phyloP scores from a whole-genome alignment of 1,284 basidiomycete species.

The Chalciporus piperatoides region DNA sequence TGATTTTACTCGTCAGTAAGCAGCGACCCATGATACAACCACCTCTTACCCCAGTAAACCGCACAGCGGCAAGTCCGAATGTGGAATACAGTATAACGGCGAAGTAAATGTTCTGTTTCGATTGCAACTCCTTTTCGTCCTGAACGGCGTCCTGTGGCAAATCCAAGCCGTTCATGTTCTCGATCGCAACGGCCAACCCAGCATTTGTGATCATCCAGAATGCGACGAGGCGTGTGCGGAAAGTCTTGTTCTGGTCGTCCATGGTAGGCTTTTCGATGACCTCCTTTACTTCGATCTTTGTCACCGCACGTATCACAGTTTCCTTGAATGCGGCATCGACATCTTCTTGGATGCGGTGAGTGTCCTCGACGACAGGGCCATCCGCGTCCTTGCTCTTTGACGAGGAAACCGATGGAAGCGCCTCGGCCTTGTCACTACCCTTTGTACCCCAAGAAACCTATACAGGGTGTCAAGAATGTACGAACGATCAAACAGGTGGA shows the following conservation, averaged over 20 bases:
- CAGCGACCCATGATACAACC: background rate
- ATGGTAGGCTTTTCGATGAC: conserved; percentile 77
- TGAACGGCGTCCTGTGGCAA: conserved; percentile 39
- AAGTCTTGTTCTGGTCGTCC: conserved; percentile 92
- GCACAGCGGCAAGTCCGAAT: conserved; percentile 75
- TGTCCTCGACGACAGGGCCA: conserved; percentile 79
- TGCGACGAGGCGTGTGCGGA: conserved; percentile 85
- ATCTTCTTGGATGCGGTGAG: conserved; percentile 77
- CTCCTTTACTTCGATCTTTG: conserved; percentile 72
- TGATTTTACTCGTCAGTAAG: conserved; percentile 31
- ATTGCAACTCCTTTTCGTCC: conserved; percentile 45
- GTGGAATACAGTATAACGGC: conserved; percentile 86
- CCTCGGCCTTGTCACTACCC: conserved; percentile 93
- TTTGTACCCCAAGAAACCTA: conserved; percentile 93
- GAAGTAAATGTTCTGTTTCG: conserved; percentile 79
- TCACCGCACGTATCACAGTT: conserved; percentile 89
- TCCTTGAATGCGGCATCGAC: conserved; percentile 93
- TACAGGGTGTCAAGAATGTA: conserved; percentile 10
- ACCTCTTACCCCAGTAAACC: conserved; percentile 76
- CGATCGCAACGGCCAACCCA: conserved; percentile 75
- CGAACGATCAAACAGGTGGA: conserved; percentile 5
- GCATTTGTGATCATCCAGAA: conserved; percentile 87
- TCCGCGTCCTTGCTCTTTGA: conserved; percentile 77
- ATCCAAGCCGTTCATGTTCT: conserved; percentile 77
- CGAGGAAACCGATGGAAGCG: conserved; percentile 86